A percentile compares a stretch with the other conserved stretches of the same genome.
These are phyloP conservation scores for Talaromyces rugulosus DNA, from an alignment of 2,329 filamentous ascomycete species.

Conservation along the genomic window DNA sequence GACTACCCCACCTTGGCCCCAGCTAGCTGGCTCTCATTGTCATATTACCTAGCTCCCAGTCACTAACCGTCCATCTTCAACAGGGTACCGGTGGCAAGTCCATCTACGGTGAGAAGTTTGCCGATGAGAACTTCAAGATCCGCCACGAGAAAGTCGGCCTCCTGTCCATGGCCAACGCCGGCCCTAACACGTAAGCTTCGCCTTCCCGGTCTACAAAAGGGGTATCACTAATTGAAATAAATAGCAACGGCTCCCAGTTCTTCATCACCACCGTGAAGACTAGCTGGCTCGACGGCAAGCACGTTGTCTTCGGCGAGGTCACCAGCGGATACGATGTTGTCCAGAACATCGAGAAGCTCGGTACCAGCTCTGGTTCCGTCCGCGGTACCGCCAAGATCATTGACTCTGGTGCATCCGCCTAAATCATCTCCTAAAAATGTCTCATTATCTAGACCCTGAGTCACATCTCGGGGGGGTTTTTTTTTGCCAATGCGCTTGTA, in stretches of 20 bases:
- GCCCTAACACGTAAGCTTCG: conserved; percentile 75
- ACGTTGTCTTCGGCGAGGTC: conserved; percentile 66
- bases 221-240: neutral
- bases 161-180: conserved; percentile 93
- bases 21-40: neutral
- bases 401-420: conserved; percentile 39
- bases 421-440: conserved; percentile 5
- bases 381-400: conserved; percentile 50
- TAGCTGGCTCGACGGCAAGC: conserved; percentile 63
- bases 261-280: conserved; percentile 68
- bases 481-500: conserved; percentile 4
- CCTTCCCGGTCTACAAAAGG: neutral
- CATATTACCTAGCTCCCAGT: neutral
- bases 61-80: neutral
- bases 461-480: neutral
- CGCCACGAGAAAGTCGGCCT: conserved; percentile 73
- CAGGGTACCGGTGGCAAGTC: conserved; percentile 88
- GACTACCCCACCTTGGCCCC: neutral
- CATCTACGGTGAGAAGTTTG: conserved; percentile 93
- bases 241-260: conserved; percentile 67
- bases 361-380: conserved; percentile 49
- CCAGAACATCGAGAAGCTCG: conserved; percentile 57
- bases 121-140: conserved; percentile 82
- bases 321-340: conserved; percentile 53
- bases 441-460: neutral